Evolutionary conservation across 768 basidiomycete species (phyloP).

Genomic region (Chlorophyllum brunneum): DNA sequence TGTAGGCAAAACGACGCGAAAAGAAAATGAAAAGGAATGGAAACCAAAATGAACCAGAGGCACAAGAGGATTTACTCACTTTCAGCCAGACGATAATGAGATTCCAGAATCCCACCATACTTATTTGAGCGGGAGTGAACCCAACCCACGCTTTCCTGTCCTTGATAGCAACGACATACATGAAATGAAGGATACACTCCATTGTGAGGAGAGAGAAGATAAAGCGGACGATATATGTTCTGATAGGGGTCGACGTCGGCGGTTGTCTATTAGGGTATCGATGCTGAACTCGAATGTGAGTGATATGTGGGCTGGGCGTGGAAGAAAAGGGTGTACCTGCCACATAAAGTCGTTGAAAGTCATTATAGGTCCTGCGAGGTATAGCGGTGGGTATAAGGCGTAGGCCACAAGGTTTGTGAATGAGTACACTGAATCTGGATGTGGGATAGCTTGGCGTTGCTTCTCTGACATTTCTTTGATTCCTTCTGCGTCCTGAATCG

Average conservation of each 20-base stretch:
- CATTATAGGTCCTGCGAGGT: slow-evolving; percentile 94
- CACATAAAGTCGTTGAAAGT: slow-evolving; percentile 94
- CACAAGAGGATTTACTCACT: slow-evolving; percentile 37
- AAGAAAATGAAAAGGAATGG: neutral
- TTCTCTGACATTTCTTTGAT: slow-evolving; percentile 43
- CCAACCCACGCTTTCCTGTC: slow-evolving; percentile 80
- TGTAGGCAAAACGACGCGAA: too few species aligned
- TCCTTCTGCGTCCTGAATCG: slow-evolving; percentile 6
- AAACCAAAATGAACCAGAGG: neutral
- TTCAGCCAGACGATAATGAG: slow-evolving; percentile 95
- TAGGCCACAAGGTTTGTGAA: slow-evolving; percentile 78
- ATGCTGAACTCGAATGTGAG: slow-evolving; percentile 36
- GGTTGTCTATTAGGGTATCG: slow-evolving; percentile 42
- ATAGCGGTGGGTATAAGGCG: slow-evolving; percentile 87
- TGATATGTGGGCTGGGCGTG: neutral
- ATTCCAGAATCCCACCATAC: slow-evolving; percentile 97
- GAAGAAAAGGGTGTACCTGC: slow-evolving; percentile 59
- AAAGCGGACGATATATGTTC: slow-evolving; percentile 71
- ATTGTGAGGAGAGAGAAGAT: slow-evolving; percentile 70
- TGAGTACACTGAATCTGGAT: slow-evolving; percentile 57
- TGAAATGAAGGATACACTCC: slow-evolving; percentile 89
- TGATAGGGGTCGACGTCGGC: slow-evolving; percentile 34
- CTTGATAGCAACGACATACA: slow-evolving; percentile 97
- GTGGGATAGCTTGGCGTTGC: slow-evolving; percentile 52
- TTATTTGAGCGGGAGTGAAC: slow-evolving; percentile 72